phyloP scores from a whole-genome alignment of 331 rosid genomes.

The Acacia pycnantha region DNA sequence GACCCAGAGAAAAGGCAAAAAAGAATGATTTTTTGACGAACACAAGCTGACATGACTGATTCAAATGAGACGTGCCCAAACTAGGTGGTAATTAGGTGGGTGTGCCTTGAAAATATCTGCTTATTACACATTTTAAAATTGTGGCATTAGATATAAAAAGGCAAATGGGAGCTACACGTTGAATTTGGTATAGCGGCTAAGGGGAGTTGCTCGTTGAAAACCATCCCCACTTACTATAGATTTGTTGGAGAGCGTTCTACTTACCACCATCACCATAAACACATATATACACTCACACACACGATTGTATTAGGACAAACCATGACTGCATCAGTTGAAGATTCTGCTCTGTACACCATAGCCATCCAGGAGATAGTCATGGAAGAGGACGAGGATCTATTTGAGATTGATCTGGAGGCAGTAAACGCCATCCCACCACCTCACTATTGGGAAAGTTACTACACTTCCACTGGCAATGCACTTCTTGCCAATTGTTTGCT shows the following conservation, averaged over 20 bases:
- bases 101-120: neutral
- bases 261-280: conserved; percentile 45
- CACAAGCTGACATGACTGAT: neutral
- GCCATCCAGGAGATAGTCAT: conserved; percentile 4
- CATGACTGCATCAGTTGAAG: conserved; percentile 42
- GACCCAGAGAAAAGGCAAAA: too few relatives aligned
- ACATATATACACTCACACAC: neutral
- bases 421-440: conserved; percentile 38
- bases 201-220: conserved; percentile 22
- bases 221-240: conserved; percentile 22
- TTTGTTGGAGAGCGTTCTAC: conserved; percentile 66
- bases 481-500: conserved; percentile 64
- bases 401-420: conserved; percentile 61
- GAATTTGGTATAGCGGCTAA: conserved; percentile 35
- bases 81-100: neutral
- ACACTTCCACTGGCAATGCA: conserved; percentile 36
- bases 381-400: conserved; percentile 65
- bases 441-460: conserved; percentile 30
- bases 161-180: conserved; percentile 14
- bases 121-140: neutral
- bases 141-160: neutral
- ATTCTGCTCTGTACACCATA: neutral
- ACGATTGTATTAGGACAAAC: neutral
- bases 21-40: neutral
- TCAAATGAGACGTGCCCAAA: neutral